Conservation (phyloP, 176 grass and related monocot genomes). For the Avena atlantica region DNA sequence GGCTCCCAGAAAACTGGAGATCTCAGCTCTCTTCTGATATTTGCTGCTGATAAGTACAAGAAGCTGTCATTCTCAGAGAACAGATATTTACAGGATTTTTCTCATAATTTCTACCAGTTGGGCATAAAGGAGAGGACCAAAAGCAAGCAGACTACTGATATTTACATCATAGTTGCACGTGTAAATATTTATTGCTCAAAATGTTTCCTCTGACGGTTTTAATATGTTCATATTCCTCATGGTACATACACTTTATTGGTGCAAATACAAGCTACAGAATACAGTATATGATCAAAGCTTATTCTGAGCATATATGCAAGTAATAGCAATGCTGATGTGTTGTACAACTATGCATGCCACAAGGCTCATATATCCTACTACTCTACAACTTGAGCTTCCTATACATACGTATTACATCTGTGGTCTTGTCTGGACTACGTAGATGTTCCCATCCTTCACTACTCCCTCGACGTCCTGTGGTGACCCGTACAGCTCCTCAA, state of each 20-base stretch:
- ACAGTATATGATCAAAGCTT: conserved; percentile 17
- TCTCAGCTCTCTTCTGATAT: conserved; percentile 32
- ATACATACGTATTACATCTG: conserved; percentile 74
- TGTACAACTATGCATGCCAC: conserved; percentile 41
- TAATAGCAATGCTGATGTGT: conserved; percentile 1
- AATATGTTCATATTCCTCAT: background rate
- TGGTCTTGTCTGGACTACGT: conserved; percentile 92
- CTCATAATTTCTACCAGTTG: background rate
- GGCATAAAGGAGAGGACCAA: conserved; percentile 21
- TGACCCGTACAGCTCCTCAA: conserved; percentile 85
- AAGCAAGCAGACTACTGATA: conserved; percentile 17
- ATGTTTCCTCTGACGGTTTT: background rate
- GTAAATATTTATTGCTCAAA: conserved; percentile 25
- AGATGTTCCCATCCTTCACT: conserved; percentile 89
- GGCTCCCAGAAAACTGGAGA: conserved; percentile 21
- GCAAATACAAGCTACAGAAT: background rate
- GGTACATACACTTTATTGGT: background rate
- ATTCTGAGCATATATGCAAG: conserved; percentile 19
- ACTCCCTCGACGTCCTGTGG: conserved; percentile 89
- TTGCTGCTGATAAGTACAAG: conserved; percentile 51
- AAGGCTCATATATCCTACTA: conserved; percentile 25
- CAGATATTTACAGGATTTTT: conserved; percentile 47
- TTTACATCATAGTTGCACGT: background rate
- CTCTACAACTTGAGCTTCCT: conserved; percentile 28
- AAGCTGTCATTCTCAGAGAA: conserved; percentile 41